Conservation (phyloP, 2,329 filamentous ascomycete species). For the Colletotrichum coccodes region DNA sequence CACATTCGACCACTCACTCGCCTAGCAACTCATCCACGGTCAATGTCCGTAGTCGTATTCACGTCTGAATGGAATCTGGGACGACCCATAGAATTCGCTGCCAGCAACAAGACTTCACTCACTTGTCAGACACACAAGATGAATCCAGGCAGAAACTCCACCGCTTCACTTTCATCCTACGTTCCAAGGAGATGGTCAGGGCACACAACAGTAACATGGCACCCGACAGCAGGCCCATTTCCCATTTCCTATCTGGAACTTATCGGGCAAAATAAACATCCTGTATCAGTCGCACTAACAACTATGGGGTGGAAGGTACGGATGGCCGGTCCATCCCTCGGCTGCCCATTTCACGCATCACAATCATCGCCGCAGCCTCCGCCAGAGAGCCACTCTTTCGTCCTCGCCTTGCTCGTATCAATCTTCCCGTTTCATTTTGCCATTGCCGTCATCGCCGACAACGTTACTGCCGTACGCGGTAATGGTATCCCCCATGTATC, state of each 20-base stretch:
- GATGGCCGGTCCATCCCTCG: background rate
- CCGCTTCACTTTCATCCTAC: background rate
- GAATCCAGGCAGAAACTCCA: background rate
- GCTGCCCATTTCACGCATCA: constrained; percentile 11
- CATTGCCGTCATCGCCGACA: background rate
- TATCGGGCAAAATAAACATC: background rate
- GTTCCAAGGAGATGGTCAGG: background rate
- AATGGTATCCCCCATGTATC: background rate
- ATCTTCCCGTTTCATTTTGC: background rate
- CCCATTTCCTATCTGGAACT: background rate
- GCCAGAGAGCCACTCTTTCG: background rate
- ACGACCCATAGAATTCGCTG: background rate
- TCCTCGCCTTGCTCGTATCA: background rate
- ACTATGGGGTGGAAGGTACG: background rate
- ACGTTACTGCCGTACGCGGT: background rate
- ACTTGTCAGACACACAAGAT: background rate
- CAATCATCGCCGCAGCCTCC: background rate
- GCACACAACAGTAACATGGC: background rate
- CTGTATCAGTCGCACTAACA: background rate
- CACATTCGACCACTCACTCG: background rate
- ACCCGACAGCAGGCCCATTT: background rate
- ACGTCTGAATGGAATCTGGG: no score
- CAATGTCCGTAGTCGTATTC: background rate
- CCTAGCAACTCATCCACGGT: background rate
- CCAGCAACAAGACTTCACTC: background rate